phyloP scores from a whole-genome alignment of 768 basidiomycete species.

The Xerocomus potaroensis region DNA sequence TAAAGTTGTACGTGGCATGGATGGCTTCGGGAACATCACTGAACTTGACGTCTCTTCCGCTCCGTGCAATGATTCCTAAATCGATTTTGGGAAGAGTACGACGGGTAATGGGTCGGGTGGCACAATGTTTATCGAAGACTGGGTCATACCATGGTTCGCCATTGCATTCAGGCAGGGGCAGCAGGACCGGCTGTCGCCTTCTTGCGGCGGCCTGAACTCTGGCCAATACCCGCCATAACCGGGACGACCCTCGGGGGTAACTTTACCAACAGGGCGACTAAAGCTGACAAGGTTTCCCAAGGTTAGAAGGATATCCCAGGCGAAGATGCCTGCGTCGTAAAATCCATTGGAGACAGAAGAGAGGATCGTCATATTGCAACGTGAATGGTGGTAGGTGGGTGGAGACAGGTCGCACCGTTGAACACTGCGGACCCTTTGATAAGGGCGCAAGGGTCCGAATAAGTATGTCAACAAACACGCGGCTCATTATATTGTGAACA shows the following conservation, averaged over 20 bases:
- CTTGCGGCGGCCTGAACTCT: constrained; percentile 51
- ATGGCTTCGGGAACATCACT: constrained; percentile 35
- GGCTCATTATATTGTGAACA: not conserved
- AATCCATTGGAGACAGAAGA: constrained; percentile 7
- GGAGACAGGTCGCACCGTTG: not conserved
- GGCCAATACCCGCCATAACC: constrained; percentile 66
- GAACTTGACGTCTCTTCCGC: constrained; percentile 68
- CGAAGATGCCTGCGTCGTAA: not conserved
- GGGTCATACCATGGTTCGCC: constrained; percentile 74
- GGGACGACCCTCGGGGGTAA: constrained; percentile 48
- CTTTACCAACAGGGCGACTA: constrained; percentile 42
- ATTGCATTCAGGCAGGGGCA: constrained; percentile 74
- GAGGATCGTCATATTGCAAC: constrained; percentile 23
- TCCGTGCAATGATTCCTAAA: constrained; percentile 45
- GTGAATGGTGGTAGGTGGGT: constrained; percentile 27
- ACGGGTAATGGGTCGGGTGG: not conserved
- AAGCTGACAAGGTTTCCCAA: constrained; percentile 10
- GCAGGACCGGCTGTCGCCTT: constrained; percentile 63
- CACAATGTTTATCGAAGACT: constrained; percentile 37
- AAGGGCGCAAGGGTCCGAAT: not conserved
- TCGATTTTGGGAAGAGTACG: not conserved
- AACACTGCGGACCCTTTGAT: not conserved
- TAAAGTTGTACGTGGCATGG: constrained; percentile 62
- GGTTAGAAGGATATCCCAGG: constrained; percentile 13
- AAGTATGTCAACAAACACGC: not conserved